These are phyloP conservation scores for Arthroderma sp. DNA, from an alignment of 2,329 filamentous ascomycete species.

Conservation along the genomic window DNA sequence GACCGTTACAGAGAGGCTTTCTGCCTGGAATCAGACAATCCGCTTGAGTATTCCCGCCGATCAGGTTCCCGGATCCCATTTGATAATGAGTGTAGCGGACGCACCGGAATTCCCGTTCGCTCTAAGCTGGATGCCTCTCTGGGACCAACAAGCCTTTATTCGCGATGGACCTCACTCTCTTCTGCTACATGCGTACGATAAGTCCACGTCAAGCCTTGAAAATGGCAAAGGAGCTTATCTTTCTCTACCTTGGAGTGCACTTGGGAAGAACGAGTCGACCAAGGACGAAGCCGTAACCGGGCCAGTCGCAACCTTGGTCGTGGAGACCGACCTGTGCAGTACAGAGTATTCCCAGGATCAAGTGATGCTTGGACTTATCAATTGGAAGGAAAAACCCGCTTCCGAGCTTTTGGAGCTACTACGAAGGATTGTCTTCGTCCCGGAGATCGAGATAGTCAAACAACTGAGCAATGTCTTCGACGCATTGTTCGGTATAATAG, in stretches of 20 bases:
- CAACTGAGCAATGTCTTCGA: conserved; percentile 80
- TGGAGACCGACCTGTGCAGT: conserved; percentile 84
- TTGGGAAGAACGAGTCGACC: conserved; percentile 52
- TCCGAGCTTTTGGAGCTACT: conserved; percentile 62
- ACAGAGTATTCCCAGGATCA: conserved; percentile 91
- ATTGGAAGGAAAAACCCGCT: conserved; percentile 67
- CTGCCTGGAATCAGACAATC: conserved; percentile 79
- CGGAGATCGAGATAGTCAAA: conserved; percentile 96
- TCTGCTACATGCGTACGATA: conserved; percentile 81
- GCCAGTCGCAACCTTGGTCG: conserved; percentile 62
- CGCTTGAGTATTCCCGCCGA: conserved; percentile 65
- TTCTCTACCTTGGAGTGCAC: conserved; percentile 64
- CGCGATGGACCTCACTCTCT: conserved; percentile 71
- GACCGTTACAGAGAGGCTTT: conserved; percentile 62
- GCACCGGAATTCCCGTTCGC: conserved; percentile 80
- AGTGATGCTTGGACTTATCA: conserved; percentile 66
- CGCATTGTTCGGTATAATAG: conserved; percentile 77
- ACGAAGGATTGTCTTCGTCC: conserved; percentile 78
- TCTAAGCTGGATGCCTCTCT: conserved; percentile 82
- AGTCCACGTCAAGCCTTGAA: conserved; percentile 63
- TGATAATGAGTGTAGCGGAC: conserved; percentile 83
- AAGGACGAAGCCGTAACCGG: conserved; percentile 65
- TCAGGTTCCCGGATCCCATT: conserved; percentile 69
- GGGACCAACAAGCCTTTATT: conserved; percentile 83
- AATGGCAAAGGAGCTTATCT: conserved; percentile 77